Evolutionary conservation across 495 filamentous ascomycete genomes (phyloP).

Genomic region (Aspergillus taichungensis): DNA sequence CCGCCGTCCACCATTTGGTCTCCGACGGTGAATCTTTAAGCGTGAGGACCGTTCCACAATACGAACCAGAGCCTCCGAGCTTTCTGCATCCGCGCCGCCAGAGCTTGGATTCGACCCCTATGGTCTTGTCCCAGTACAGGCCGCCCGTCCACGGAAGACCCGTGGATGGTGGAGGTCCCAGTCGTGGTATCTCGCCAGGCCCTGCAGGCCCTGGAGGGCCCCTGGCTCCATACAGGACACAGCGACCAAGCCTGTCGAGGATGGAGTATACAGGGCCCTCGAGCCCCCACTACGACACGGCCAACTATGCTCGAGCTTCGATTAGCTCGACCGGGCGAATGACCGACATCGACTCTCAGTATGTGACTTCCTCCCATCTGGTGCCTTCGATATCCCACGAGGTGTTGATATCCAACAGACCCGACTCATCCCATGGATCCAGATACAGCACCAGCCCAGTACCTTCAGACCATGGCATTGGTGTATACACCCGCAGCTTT

Average conservation of each 20-base stretch:
- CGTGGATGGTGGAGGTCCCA: slow-evolving; percentile 16
- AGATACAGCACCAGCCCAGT: slow-evolving; percentile 31
- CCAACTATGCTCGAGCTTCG: slow-evolving; percentile 19
- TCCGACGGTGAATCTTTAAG: slow-evolving; percentile 3
- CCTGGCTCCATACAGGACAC: slow-evolving; percentile 11
- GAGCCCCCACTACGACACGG: slow-evolving; percentile 17
- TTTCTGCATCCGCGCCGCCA: slow-evolving; percentile 14
- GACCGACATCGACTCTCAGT: slow-evolving; percentile 34
- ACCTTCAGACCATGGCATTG: slow-evolving; percentile 24
- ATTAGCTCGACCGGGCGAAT: slow-evolving; percentile 18
- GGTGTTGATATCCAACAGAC: too few species aligned
- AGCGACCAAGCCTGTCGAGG: slow-evolving; percentile 16
- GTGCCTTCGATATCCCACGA: neutral
- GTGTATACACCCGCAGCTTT: slow-evolving; percentile 8
- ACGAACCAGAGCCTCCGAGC: slow-evolving; percentile 12
- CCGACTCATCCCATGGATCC: slow-evolving; percentile 2
- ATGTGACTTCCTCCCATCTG: slow-evolving; percentile 17
- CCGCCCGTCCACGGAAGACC: slow-evolving; percentile 10
- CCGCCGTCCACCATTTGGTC: slow-evolving; percentile 6
- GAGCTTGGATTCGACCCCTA: slow-evolving; percentile 13
- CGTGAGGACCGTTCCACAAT: neutral
- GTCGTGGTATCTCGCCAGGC: slow-evolving; percentile 19
- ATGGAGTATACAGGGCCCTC: slow-evolving; percentile 13
- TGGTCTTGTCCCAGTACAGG: slow-evolving; percentile 8
- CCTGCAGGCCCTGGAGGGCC: slow-evolving; percentile 13